Base-by-base conservation (phyloP, 179 eudicot species). In the Spergularia azorica region DNA sequence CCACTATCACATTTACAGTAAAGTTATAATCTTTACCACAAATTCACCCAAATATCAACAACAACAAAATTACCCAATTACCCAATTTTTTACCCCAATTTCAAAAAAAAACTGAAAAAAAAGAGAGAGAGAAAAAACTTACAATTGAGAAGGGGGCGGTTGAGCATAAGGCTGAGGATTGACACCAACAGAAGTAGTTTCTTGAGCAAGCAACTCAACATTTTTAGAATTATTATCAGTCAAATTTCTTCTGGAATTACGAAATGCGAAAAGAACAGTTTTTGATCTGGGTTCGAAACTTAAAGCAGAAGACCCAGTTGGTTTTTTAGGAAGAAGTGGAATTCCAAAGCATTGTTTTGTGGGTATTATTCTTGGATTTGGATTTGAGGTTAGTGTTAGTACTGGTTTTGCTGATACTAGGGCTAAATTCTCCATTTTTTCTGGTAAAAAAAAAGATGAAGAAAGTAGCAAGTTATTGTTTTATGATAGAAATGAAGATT, bases 161-260 rank as follows among this genome's bases (percentile, higher is more conserved):
- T 88, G 83, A 77, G 78, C 79, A 43, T 82, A 63, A 80, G 80
- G 62, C 61, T 76, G 91, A 9, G 94, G 96, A 78, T 80, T 89
- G 63, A 85, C 91, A 38, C 88, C 96, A 74, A 89, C 86, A 10
- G 96, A 88, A 69, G 92, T 79, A 17, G 84, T 92, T 67, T 86
- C 83, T 77, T 84, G 84, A 74, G 84, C 93, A 85, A 89, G 89
- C 0, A 65, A 20, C 26, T 75, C 81, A 67, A 64, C 70, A 66
- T 41, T 66, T 9, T 67, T 10, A 67, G 32, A 14, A 67, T 67
- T 46, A 67, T 46, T 15, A 7, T 20, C 6, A 6, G 52, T 36
- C 61, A 4, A 12, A 38, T 54, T 81, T 77, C 61, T 73, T 26
- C 75, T 71, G 0, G 79, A 69, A 68, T 73, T 79, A 14, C 64